A percentile compares a stretch with the other conserved stretches of the same genome.
Conservation (phyloP, 352 stramenopile genomes). For the Phytophthora aleatoria region DNA sequence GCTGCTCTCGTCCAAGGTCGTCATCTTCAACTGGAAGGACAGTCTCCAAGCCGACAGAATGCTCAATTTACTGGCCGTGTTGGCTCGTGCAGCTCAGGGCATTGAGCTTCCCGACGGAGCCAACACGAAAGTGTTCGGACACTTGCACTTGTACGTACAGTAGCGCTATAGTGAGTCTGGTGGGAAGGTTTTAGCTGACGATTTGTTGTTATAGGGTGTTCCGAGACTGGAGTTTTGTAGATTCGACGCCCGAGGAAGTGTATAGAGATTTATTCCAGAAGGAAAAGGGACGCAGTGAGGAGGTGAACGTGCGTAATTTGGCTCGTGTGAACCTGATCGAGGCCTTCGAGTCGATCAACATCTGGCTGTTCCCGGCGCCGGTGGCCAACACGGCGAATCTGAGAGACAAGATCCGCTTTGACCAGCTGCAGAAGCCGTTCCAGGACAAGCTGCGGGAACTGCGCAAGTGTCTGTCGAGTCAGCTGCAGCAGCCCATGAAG, state of each 20-base stretch:
- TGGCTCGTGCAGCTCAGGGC: constrained; percentile 78
- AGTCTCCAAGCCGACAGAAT: constrained; percentile 86
- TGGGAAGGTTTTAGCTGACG: constrained; percentile 1
- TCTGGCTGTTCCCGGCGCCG: constrained; percentile 86
- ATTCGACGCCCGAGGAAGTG: constrained; percentile 82
- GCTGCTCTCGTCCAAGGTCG: constrained; percentile 82
- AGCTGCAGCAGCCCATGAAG: constrained; percentile 74
- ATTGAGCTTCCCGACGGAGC: constrained; percentile 82
- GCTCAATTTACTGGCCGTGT: constrained; percentile 80
- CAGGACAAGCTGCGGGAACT: constrained; percentile 79
- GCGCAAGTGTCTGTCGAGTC: constrained; percentile 67
- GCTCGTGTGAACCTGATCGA: constrained; percentile 76
- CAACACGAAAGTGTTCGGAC: constrained; percentile 84
- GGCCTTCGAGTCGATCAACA: constrained; percentile 85
- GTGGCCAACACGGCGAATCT: constrained; percentile 81
- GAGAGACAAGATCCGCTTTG: constrained; percentile 85
- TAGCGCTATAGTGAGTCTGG: neutral
- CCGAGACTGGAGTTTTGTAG: constrained; percentile 89
- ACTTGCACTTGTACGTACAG: constrained; percentile 81
- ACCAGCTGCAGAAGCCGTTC: constrained; percentile 80
- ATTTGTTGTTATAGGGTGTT: constrained; percentile 59
- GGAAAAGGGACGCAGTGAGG: constrained; percentile 78
- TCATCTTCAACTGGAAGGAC: constrained; percentile 92
- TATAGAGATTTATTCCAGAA: constrained; percentile 83
- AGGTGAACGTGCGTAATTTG: constrained; percentile 84